Base-by-base conservation (phyloP, 2,329 filamentous ascomycete species). In the Aspergillus uvarum region DNA sequence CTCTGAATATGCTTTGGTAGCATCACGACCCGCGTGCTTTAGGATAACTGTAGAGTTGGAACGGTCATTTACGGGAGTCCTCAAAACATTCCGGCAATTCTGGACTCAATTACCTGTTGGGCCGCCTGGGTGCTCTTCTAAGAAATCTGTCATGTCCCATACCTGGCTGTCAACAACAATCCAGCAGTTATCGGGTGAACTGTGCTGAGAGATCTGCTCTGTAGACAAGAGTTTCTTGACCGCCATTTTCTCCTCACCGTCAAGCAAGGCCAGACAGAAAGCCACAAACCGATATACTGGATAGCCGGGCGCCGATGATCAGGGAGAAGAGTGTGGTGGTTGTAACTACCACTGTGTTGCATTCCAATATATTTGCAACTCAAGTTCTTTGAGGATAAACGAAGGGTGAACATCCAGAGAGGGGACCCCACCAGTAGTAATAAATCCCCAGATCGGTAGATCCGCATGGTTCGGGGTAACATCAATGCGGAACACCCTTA, bases 151-250 rank as follows among this genome's bases (percentile, higher is more conserved):
- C 49, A 91, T 75, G 71, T 91, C 86, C 77, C 87, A 90, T 29
- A 90, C 86, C 67, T 84, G 82, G 50, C 83, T 83, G 71, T 90
- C 83, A 22, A 91, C 82, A 19, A 89, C 87, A 60, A 90, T 83
- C 89, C 89, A 91, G 67, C 84, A 82, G 65, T 87, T 74, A 55
- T 79, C 67, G 35, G 76, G 66, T 12, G 71, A 77, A 57, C 79
- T 82, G 67, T 87, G 84, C 56, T 72, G 72, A 1, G 76, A 76
- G 59, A 86, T 72, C 60, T 85, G 77, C 47, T 76, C 64, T 2
- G 72, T 66, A 14, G 79, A 77, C 21, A 84, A 52, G 14, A 72
- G 67, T 53, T 65, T 74, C n/a, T 62, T 61, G 11, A 67, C 61
- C 22, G 66, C 47, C 75, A 77, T 44, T 31, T n/a, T 48, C 4